A percentile compares a stretch with the other conserved stretches of the same genome.
Evolutionary conservation across 1,284 basidiomycete species (phyloP).

Genomic region (Paramarasmius palmivorus): DNA sequence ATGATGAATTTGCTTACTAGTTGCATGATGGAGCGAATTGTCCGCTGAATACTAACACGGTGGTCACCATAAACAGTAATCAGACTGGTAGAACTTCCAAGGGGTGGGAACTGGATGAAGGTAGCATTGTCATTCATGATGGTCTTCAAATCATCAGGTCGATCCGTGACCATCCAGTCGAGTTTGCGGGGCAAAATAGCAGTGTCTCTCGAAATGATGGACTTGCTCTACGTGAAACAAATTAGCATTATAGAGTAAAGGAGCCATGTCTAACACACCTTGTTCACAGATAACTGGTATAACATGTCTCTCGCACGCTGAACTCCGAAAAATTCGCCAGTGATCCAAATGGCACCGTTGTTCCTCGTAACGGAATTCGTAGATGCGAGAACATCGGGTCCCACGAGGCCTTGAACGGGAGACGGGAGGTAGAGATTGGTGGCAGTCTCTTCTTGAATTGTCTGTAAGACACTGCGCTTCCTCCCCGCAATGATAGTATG

Average conservation of each 20-base stretch:
- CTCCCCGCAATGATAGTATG: slow-evolving; percentile 92
- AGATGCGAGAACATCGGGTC: slow-evolving; percentile 51
- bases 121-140: slow-evolving; percentile 98
- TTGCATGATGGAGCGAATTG: slow-evolving; percentile 94
- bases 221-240: slow-evolving; percentile 69
- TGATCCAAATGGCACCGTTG: slow-evolving; percentile 90
- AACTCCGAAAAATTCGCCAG: slow-evolving; percentile 96
- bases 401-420: slow-evolving; percentile 84
- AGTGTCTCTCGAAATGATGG: slow-evolving; percentile 89
- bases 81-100: slow-evolving; percentile 89
- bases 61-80: slow-evolving; percentile 96
- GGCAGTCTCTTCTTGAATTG: slow-evolving; percentile 95
- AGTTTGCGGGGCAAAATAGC: slow-evolving; percentile 95
- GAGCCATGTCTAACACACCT: slow-evolving; percentile 50
- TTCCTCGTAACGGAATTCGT: slow-evolving; percentile 43
- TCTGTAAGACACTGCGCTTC: slow-evolving; percentile 86
- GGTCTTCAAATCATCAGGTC: slow-evolving; percentile 85
- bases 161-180: slow-evolving; percentile 97
- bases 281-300: slow-evolving; percentile 82
- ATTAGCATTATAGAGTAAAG: slow-evolving; percentile 3
- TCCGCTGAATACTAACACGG: slow-evolving; percentile 93
- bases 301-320: slow-evolving; percentile 96
- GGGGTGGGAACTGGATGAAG: slow-evolving; percentile 90
- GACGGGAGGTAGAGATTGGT: slow-evolving; percentile 97
- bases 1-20: slow-evolving; percentile 58